Conservation (phyloP, 768 basidiomycete genomes). For the Macrolepiota fuliginosa region DNA sequence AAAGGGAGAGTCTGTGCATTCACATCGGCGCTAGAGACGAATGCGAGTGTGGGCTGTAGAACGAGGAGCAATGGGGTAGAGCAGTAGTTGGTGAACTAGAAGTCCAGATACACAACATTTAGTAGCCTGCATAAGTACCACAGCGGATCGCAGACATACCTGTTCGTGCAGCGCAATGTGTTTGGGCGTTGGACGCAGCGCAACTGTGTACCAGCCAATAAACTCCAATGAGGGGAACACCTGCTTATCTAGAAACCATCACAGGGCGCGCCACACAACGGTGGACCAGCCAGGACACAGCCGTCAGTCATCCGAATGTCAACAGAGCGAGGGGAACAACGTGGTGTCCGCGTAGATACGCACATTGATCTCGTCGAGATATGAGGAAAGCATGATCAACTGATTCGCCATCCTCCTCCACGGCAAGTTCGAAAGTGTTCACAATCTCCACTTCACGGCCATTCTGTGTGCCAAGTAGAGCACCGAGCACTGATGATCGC, state of each 20-base stretch:
- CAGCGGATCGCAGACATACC: conserved; percentile 34
- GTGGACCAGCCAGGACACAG: background rate
- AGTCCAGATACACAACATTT: background rate
- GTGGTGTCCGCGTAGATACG: conserved; percentile 14
- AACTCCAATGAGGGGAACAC: conserved; percentile 98
- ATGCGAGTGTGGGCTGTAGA: conserved; percentile 53
- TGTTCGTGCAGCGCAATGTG: conserved; percentile 89
- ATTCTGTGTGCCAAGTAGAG: conserved; percentile 89
- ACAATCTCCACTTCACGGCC: conserved; percentile 97
- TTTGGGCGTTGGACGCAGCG: conserved; percentile 63
- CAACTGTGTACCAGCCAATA: conserved; percentile 97
- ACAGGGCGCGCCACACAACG: background rate
- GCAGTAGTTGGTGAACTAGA: conserved; percentile 79
- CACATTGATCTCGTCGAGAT: conserved; percentile 86
- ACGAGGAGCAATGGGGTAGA: conserved; percentile 89
- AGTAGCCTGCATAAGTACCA: background rate
- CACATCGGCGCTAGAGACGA: conserved; percentile 44
- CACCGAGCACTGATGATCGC: conserved; percentile 72
- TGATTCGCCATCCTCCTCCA: conserved; percentile 50
- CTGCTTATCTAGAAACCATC: conserved; percentile 74
- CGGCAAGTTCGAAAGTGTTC: conserved; percentile 91
- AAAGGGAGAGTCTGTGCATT: conserved; percentile 81
- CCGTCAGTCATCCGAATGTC: conserved; percentile 10
- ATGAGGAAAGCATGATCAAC: conserved; percentile 84
- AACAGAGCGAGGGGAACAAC: background rate